A percentile compares a stretch with the other conserved stretches of the same genome.
These are phyloP conservation scores for Zopfochytrium polystomum DNA, from an alignment of 371 early-diverging fungal species.

Conservation along the genomic window DNA sequence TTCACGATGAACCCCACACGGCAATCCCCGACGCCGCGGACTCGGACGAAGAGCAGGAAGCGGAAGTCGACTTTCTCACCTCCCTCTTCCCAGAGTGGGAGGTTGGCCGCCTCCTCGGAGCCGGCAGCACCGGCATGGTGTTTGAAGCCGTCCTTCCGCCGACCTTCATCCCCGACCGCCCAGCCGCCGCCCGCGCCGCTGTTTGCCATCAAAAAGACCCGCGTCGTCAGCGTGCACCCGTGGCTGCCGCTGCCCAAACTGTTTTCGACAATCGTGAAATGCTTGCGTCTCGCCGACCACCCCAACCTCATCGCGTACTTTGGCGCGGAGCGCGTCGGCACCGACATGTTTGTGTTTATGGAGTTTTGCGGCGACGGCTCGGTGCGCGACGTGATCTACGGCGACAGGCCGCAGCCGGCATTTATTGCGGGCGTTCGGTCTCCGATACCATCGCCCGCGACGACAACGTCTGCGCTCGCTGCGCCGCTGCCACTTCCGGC, in stretches of 20 bases:
- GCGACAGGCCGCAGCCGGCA: not conserved
- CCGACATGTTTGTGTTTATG: slow-evolving; percentile 18
- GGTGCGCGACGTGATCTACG: slow-evolving; percentile 9
- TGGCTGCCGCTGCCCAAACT: slow-evolving; percentile 20
- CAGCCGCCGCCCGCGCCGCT: slow-evolving; percentile 5
- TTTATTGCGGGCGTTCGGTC: not conserved
- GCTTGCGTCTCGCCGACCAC: slow-evolving; percentile 11
- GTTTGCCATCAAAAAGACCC: slow-evolving; percentile 15
- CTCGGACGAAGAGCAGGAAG: slow-evolving; percentile 5
- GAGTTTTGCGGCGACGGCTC: slow-evolving; percentile 7
- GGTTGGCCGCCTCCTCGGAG: slow-evolving; percentile 10
- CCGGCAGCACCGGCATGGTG: slow-evolving; percentile 16
- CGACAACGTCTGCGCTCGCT: not conserved
- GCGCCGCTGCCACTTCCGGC: not conserved
- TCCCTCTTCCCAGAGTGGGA: slow-evolving; percentile 19
- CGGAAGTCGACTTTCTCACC: slow-evolving; percentile 16
- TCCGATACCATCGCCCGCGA: not conserved
- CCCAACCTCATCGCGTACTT: slow-evolving; percentile 4
- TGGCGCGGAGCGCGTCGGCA: slow-evolving; percentile 12
- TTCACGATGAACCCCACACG: not conserved
- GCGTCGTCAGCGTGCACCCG: slow-evolving; percentile 11
- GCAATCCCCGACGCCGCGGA: not conserved
- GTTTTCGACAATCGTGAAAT: slow-evolving; percentile 17
- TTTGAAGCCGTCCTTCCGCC: slow-evolving; percentile 16
- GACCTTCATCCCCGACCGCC: no score